Evolutionary conservation across 139 green algal genomes (phyloP).

Genomic region (Auxenochlorella pyrenoidosa): DNA sequence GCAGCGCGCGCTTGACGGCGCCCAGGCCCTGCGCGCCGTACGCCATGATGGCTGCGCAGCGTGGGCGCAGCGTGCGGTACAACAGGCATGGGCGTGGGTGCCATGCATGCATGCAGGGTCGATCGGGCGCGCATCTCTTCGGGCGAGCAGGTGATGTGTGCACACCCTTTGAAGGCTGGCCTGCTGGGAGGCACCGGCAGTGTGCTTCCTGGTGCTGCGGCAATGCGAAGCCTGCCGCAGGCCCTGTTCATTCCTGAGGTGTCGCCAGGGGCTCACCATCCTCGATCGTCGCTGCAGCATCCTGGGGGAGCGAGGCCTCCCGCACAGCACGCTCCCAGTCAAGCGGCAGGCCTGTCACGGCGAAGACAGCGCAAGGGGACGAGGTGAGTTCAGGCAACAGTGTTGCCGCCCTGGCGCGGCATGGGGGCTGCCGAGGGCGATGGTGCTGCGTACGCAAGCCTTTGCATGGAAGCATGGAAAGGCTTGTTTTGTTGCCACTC

Average conservation of each 20-base stretch:
- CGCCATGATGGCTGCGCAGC: conserved; percentile 13
- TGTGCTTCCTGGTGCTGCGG: too few species aligned
- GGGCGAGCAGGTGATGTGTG: too few species aligned
- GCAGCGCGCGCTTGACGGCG: conserved; percentile 20
- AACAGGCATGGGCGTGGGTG: too few species aligned
- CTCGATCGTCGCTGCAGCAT: neutral
- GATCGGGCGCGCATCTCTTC: too few species aligned
- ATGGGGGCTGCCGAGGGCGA: too few species aligned
- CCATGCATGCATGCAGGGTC: too few species aligned
- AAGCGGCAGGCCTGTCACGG: conserved; percentile 1
- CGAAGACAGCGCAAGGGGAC: neutral
- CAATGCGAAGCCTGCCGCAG: neutral
- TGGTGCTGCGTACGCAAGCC: too few species aligned
- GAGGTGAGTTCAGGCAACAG: neutral
- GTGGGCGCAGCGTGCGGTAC: too few species aligned
- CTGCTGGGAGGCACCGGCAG: neutral
- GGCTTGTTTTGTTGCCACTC: too few species aligned
- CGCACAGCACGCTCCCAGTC: conserved; percentile 31
- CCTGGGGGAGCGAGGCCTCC: conserved; percentile 18
- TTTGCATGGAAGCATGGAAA: too few species aligned
- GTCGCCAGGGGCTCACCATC: neutral
- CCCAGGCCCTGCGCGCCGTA: conserved; percentile 27
- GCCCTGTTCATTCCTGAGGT: neutral
- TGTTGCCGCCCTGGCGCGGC: neutral
- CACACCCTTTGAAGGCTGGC: too few species aligned